Evolutionary conservation across 345 rosid species (phyloP), one percentile per base, ranked within the genome.

Genomic region (Cochlearia excelsa): DNA sequence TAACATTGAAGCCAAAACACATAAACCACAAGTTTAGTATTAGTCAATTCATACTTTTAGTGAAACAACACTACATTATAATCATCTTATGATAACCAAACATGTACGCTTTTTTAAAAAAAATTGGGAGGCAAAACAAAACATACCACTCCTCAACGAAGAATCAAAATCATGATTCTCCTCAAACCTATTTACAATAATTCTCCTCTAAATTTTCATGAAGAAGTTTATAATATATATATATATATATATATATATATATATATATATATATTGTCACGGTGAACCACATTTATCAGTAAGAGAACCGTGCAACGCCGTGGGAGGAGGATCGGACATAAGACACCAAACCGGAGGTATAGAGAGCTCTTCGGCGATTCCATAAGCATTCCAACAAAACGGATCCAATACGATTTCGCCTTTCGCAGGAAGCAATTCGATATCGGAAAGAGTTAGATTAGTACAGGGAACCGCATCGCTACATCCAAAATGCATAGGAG

Each of bases 371-470:
- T 76, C 73, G 0, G 74, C 62, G 16, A 78, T 59, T 8, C 98
- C 98, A 63, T 92, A 92, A 52, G 95, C 96, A 69, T 88, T 92
- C 97, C 95, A 92, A 59, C 98, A 92, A 61, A 78, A 80, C 1
- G 98, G 97, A 68, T 81, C 83, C 52, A 16, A 37, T 26, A 86
- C 78, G 3, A 77, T 6, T 1, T 75, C 68, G 23, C 98, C 98
- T 61, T 78, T 61, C 2, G 95, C 90, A 1, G 97, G 98, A 41
- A 92, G 81, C 57, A 92, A 79, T 72, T 88, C 94, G 30, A 88
- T 74, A 30, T 80, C 97, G 0, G 93, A 81, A 1, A 92, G 75
- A 0, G 91, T 88, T 38, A 92, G 69, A 62, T 86, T 88, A 1
- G 91, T 83, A 75, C 98, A 92, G 0, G 98, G 98, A 3, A 86